Evolutionary conservation across 306 rosid species (phyloP), one percentile per base, ranked within the genome.

Genomic region (Cyamopsis tetragonoloba): DNA sequence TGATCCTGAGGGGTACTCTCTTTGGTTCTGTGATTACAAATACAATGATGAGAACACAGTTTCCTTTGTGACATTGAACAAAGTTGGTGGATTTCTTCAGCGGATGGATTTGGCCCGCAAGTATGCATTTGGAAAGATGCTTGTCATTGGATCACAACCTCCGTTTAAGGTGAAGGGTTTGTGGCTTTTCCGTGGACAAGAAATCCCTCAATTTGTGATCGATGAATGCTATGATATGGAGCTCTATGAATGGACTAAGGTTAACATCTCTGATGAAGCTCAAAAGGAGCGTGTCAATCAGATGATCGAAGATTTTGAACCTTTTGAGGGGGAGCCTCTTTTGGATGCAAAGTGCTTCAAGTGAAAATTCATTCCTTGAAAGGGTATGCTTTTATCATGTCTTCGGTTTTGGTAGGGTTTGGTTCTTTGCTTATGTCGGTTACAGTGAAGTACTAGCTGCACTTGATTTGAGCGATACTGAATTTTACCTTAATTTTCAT

Each of bases 131-230:
- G 91, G 97, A 20, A 91, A 88, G 83, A 88, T 88, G 97, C 87
- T 91, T 0, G 82, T 91, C 60, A 86, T 91, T 14, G 91, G 95
- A 23, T 79, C 88, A 3, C 64, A 75, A 75, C 79, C 90, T n/a
- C 97, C 97, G 0, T 91, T 34, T 56, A 88, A 91, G 86, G 95
- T 91, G 85, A 82, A 85, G 80, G 95, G 95, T 11, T 64, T 88
- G 71, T 91, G 95, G 97, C 91, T 91, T 70, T 88, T 91, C 92
- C 91, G 95, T 13, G 95, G 97, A 27, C 85, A 70, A 56, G 97
- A 91, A 61, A 66, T 91, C 23, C 92, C 97, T 0, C 51, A 79
- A 44, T 88, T 88, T 50, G 86, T 91, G 42, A 19, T 84, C 1
- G 75, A 88, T 5, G 97, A 89, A 73, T 89, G 96, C 87, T 89